These are phyloP conservation scores for Plasmodium reichenowi DNA, from an alignment of 169 alveolate species.

Conservation along the genomic window DNA sequence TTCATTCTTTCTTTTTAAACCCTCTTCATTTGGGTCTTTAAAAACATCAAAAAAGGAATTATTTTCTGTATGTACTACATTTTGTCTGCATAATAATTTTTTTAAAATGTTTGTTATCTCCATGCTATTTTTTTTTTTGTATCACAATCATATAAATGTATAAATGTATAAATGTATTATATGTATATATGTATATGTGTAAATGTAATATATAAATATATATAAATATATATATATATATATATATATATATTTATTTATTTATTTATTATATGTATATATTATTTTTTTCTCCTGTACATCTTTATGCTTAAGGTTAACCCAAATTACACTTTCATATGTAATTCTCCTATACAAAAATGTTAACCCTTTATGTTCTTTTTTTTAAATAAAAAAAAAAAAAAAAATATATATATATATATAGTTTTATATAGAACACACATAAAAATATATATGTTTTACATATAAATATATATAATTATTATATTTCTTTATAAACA, in stretches of 20 bases:
- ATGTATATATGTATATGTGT: neutral
- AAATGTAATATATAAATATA: neutral
- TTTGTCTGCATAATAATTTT: slow-evolving; percentile 33
- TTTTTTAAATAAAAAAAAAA: too few relatives aligned
- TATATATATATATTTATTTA: neutral
- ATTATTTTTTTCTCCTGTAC: too few relatives aligned
- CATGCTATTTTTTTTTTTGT: slow-evolving; percentile 12
- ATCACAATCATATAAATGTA: too few relatives aligned
- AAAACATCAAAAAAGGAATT: slow-evolving; percentile 18
- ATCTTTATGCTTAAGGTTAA: too few relatives aligned
- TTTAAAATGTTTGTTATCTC: slow-evolving; percentile 41
- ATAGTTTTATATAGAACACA: too few relatives aligned
- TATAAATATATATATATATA: slow-evolving; percentile 5
- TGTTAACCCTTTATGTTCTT: too few relatives aligned
- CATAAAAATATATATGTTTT: too few relatives aligned
- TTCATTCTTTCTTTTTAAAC: neutral
- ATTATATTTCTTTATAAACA: too few relatives aligned
- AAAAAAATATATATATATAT: too few relatives aligned
- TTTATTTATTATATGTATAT: neutral
- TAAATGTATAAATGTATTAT: neutral
- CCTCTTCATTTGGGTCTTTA: slow-evolving; percentile 14
- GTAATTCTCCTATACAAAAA: too few relatives aligned
- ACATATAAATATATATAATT: too few relatives aligned
- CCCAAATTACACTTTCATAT: too few relatives aligned
- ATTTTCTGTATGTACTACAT: slow-evolving; percentile 2